Percentiles rank a stretch among this genome's conserved stretches.
These are phyloP conservation scores for Colletotrichum noveboracense DNA, from an alignment of 2,329 filamentous ascomycete species.

Conservation along the genomic window DNA sequence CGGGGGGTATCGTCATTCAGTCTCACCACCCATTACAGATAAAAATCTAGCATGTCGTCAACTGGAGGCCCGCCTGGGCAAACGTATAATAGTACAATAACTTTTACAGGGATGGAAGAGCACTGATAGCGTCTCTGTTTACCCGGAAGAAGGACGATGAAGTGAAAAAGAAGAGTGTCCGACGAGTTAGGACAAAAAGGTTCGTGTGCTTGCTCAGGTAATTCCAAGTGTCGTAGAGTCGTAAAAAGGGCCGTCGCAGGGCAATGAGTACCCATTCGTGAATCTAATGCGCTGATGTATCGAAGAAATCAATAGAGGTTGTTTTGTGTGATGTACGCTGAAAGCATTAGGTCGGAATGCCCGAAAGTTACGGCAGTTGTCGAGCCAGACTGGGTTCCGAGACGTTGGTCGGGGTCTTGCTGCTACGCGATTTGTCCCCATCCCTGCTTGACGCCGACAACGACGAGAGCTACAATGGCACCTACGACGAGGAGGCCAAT, in stretches of 20 bases:
- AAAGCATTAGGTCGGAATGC: neutral
- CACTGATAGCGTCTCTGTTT: neutral
- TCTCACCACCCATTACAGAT: neutral
- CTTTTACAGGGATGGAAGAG: neutral
- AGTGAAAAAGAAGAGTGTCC: neutral
- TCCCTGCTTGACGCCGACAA: conserved; percentile 56
- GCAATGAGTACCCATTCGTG: neutral
- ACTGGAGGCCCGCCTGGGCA: neutral
- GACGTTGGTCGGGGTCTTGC: too few species aligned
- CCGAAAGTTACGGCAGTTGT: neutral
- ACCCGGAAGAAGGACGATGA: neutral
- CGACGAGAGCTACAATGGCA: conserved; percentile 54
- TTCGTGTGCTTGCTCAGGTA: neutral
- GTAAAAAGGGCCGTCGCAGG: conserved; percentile 12
- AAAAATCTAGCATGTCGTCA: neutral
- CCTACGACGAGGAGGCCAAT: conserved; percentile 60
- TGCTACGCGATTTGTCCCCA: conserved; percentile 40
- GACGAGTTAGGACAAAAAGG: neutral
- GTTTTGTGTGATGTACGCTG: neutral
- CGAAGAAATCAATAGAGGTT: neutral
- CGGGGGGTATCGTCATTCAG: conserved; percentile 3
- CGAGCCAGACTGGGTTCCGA: neutral
- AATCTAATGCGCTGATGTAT: neutral
- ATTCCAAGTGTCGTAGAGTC: conserved; percentile 15
- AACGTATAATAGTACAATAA: neutral